Base-by-base conservation (phyloP, 202 grass and related monocot genomes). In the Bolboschoenoplectus hybrid region DNA sequence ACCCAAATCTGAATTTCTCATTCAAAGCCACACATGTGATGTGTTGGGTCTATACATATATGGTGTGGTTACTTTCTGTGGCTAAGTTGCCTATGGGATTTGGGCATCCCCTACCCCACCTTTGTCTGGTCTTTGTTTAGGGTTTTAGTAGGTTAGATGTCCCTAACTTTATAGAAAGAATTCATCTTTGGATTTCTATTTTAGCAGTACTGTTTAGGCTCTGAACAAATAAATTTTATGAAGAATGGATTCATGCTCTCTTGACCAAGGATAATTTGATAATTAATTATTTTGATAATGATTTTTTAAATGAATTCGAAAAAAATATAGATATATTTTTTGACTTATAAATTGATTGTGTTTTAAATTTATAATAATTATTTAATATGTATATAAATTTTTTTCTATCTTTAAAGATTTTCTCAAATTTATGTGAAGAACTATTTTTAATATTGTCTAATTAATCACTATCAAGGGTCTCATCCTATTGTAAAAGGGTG, bases 21-120 rank as follows among this genome's bases (percentile, higher is more conserved):
- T 84, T 71, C 9, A 89, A 89, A 62, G 70, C 26, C 62, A 81
- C 87, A 89, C 82, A 89, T 89, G 82, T 69, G 62, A 67, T 85
- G 56, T 84, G 74, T 85, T 89, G 82, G 72, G 10, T 80, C 82
- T 57, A 44, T 72, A 60, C 20, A 85, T 72, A 60, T 13, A 85
- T 85, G 73, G 57, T 58, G 51, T 81, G 17, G 44, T 85, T 89
- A 57, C 74, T 74, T 67, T 89, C 20, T 81, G 58, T 19, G 72
- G 67, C 50, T 81, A 84, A 63, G 50, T 67, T 70, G 67, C n/a
- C 47, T 72, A 81, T 73, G 63, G 74, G 32, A 39, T 61, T 85
- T 52, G 79, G 45, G 73, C 12, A 77, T 55, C 47, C 26, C 4
- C 63, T 84, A 55, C 81, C 55, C 81, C 36, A 82, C 68, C 81